Conservation (phyloP, 257 asterid genomes). For the Solanum habrochaites region DNA sequence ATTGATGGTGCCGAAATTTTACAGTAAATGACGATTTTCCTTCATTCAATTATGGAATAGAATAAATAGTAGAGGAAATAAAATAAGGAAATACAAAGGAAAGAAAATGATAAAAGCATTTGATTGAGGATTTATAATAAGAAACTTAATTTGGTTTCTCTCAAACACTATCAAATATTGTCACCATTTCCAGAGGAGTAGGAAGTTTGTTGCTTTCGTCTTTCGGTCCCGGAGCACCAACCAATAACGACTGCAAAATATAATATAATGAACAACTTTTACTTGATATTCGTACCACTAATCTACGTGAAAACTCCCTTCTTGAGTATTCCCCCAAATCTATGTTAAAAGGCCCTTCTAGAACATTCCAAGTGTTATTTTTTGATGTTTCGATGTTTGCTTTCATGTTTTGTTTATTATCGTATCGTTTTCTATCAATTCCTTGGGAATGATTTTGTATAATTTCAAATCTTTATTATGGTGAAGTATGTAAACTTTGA, state of each 20-base stretch:
- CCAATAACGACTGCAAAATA: constrained; percentile 49
- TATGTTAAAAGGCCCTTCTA: constrained; percentile 11
- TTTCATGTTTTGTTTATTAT: background rate
- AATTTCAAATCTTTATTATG: background rate
- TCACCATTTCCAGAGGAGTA: constrained; percentile 2
- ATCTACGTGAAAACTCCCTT: constrained; percentile 11
- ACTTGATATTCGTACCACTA: constrained; percentile 3
- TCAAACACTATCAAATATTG: background rate
- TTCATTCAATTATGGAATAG: background rate
- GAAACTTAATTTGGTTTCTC: constrained; percentile 22
- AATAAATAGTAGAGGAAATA: background rate
- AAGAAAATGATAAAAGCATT: background rate
- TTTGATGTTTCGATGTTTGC: background rate
- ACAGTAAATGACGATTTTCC: background rate
- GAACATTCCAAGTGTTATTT: constrained; percentile 5
- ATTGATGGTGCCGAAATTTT: background rate
- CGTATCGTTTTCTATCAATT: background rate
- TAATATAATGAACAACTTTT: constrained; percentile 32
- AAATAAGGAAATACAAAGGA: background rate
- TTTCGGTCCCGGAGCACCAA: constrained; percentile 5
- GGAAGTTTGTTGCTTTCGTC: background rate
- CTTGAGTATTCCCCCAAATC: constrained; percentile 1
- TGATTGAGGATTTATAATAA: constrained; percentile 5
- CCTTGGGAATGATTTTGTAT: background rate
- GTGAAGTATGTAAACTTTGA: background rate